Evolutionary conservation across 2,329 filamentous ascomycete species (phyloP).

Genomic region (Verticillium nubilum): DNA sequence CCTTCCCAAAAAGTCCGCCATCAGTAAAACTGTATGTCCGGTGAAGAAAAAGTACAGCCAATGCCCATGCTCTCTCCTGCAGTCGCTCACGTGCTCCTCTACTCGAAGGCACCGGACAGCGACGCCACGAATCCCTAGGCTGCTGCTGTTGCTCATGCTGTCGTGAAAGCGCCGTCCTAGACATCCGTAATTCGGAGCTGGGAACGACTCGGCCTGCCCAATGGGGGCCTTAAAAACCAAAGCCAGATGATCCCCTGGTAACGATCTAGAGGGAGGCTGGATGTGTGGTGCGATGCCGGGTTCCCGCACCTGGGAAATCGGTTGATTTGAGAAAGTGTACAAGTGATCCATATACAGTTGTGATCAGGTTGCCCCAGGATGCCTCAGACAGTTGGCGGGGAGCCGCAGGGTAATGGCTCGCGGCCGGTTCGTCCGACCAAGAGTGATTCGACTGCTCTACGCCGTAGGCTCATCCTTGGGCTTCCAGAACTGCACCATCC

Average conservation of each 20-base stretch:
- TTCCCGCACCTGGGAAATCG: neutral
- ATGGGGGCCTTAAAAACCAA: neutral
- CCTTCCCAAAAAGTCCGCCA: constrained; percentile 11
- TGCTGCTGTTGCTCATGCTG: constrained; percentile 31
- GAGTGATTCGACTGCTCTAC: neutral
- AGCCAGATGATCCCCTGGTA: neutral
- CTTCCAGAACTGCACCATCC: constrained; percentile 77
- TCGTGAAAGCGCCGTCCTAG: constrained; percentile 25
- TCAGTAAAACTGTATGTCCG: constrained; percentile 2
- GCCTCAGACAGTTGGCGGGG: neutral
- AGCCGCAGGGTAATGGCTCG: neutral
- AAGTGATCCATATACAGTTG: neutral
- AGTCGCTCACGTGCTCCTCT: constrained; percentile 1
- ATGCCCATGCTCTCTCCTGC: constrained; percentile 6
- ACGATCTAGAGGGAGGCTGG: neutral
- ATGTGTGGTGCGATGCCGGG: neutral
- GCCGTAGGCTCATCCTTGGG: constrained; percentile 38
- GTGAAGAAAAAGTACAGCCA: constrained; percentile 6
- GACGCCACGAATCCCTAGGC: constrained; percentile 9
- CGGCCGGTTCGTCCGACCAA: neutral
- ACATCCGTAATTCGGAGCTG: constrained; percentile 1
- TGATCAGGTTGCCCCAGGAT: neutral
- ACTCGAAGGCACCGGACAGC: constrained; percentile 6
- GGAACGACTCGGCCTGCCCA: neutral
- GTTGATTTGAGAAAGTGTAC: neutral